These are phyloP conservation scores for Microbotryum lychnidis-dioicae DNA, from an alignment of 1,284 basidiomycete species.

Conservation along the genomic window DNA sequence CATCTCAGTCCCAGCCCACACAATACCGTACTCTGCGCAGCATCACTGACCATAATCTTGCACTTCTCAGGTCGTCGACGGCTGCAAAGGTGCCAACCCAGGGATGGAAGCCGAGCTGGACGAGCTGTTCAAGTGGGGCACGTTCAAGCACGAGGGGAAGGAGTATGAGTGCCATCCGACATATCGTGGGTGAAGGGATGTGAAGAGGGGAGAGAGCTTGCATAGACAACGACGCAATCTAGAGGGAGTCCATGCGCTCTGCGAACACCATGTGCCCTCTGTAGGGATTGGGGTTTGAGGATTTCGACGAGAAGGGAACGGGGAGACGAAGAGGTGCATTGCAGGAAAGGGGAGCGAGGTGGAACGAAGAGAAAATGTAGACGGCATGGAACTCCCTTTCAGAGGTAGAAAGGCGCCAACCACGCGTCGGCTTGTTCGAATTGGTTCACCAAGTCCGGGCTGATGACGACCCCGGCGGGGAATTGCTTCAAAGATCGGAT, in stretches of 20 bases:
- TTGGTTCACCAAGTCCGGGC: slow-evolving; percentile 76
- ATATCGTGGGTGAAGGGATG: not conserved
- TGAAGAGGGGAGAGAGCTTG: not conserved
- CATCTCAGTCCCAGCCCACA: slow-evolving; percentile 16
- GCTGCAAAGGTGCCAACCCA: slow-evolving; percentile 39
- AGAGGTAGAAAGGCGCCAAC: slow-evolving; percentile 53
- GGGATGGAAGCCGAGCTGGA: slow-evolving; percentile 37
- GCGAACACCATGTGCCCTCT: too few species aligned
- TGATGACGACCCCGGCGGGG: slow-evolving; percentile 59
- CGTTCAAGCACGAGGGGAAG: slow-evolving; percentile 13
- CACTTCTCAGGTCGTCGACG: slow-evolving; percentile 21
- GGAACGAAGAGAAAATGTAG: too few species aligned
- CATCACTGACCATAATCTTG: not conserved
- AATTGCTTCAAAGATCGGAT: slow-evolving; percentile 72
- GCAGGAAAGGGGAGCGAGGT: too few species aligned
- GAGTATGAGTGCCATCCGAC: slow-evolving; percentile 16
- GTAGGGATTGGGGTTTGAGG: too few species aligned
- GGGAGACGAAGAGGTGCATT: too few species aligned
- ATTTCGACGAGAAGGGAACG: too few species aligned
- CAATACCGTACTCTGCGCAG: too few species aligned
- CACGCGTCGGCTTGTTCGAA: slow-evolving; percentile 91
- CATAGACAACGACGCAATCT: too few species aligned
- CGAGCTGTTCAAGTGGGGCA: slow-evolving; percentile 33
- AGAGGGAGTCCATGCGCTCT: too few species aligned
- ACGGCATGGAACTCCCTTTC: too few species aligned